These are phyloP conservation scores for Handroanthus guayacan DNA, from an alignment of 257 asterid species.

Conservation along the genomic window DNA sequence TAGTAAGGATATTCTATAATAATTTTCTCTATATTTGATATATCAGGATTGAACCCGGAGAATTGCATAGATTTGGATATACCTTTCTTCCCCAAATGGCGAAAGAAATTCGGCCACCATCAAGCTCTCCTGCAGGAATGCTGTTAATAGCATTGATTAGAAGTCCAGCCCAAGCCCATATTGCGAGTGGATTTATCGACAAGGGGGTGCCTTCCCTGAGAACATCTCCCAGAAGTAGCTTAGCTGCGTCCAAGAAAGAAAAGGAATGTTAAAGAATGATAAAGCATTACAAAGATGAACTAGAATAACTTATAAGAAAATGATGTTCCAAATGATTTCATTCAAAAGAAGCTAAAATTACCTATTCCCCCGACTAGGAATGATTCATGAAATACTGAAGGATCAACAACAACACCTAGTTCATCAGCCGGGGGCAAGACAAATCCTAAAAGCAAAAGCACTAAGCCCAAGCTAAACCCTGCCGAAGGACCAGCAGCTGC, in stretches of 20 bases:
- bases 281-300: not conserved
- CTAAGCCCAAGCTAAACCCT: constrained; percentile 79
- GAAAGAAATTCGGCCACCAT: constrained; percentile 93
- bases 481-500: constrained; percentile 98
- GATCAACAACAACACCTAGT: constrained; percentile 78
- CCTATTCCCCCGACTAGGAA: constrained; percentile 93
- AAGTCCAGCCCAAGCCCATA: constrained; percentile 98
- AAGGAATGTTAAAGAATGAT: constrained; percentile 9
- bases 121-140: constrained; percentile 98
- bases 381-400: constrained; percentile 91
- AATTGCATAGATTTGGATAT: constrained; percentile 24
- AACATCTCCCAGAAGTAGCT: constrained; percentile 87
- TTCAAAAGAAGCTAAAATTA: constrained; percentile 36
- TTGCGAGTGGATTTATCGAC: constrained; percentile 82
- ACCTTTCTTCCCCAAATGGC: constrained; percentile 99
- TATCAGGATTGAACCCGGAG: not conserved
- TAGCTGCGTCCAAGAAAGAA: constrained; percentile 58
- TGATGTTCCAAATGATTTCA: constrained; percentile 1
- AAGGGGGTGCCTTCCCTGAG: constrained; percentile 87
- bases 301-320: constrained; percentile 3
- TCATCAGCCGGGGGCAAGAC: constrained; percentile 89
- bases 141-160: constrained; percentile 90
- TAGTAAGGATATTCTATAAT: not conserved
- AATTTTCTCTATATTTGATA: not conserved
- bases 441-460: constrained; percentile 82